Evolutionary conservation across 225 moss, liverwort and hornwort species (phyloP).

Genomic region (Physcomitrellopsis africana): DNA sequence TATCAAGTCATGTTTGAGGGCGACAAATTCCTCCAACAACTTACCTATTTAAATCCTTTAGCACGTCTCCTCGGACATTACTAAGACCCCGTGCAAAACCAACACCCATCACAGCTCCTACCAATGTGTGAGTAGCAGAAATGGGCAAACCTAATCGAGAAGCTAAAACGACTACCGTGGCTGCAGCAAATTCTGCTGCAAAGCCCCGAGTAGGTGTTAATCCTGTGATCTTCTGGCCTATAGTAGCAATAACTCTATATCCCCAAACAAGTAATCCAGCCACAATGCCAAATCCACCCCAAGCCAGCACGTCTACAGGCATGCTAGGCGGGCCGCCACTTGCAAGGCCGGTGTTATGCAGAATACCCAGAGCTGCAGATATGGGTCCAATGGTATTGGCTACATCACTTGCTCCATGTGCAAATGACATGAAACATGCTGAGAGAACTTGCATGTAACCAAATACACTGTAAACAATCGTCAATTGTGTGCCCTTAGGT

Average conservation of each 20-base stretch:
- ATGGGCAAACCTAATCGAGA: constrained; percentile 89
- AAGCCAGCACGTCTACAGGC: constrained; percentile 79
- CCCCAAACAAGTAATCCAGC: constrained; percentile 91
- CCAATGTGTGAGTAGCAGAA: constrained; percentile 91
- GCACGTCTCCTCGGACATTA: constrained; percentile 79
- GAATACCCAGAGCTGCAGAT: constrained; percentile 83
- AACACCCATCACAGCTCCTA: constrained; percentile 96
- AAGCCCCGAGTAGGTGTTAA: constrained; percentile 91
- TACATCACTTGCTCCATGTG: constrained; percentile 93
- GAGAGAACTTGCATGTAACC: constrained; percentile 93
- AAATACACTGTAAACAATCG: constrained; percentile 86
- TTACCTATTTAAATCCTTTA: no score
- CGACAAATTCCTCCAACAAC: no score
- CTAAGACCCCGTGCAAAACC: constrained; percentile 94
- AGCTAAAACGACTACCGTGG: constrained; percentile 86
- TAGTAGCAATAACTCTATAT: constrained; percentile 93
- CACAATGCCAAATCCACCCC: constrained; percentile 96
- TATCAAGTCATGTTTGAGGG: no score
- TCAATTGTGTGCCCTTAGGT: constrained; percentile 87
- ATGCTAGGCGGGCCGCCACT: constrained; percentile 49
- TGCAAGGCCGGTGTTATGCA: constrained; percentile 57
- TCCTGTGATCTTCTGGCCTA: constrained; percentile 90
- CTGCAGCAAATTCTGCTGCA: constrained; percentile 90
- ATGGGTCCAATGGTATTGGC: constrained; percentile 96
- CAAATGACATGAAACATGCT: constrained; percentile 96